Conservation (phyloP, 208 protist genomes). For the Wallacemonas sp. region DNA sequence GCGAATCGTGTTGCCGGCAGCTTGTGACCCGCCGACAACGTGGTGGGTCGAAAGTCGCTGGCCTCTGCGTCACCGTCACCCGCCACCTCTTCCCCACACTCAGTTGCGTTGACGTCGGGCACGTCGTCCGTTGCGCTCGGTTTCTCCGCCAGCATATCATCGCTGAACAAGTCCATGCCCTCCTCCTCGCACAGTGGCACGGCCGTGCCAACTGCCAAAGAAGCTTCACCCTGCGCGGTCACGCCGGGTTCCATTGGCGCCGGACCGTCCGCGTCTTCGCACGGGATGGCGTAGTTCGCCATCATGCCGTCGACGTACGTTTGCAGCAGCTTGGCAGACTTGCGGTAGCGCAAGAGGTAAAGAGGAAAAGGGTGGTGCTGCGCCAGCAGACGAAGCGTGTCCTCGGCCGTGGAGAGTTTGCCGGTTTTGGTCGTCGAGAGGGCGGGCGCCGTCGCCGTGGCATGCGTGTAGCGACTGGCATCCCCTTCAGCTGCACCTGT, state of each 20-base stretch:
- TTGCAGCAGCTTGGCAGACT: slow-evolving; percentile 82
- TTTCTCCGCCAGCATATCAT: slow-evolving; percentile 11
- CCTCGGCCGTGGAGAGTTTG: slow-evolving; percentile 89
- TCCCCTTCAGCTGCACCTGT: not conserved
- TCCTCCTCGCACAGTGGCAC: not conserved
- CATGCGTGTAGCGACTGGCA: too few species aligned
- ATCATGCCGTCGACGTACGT: slow-evolving; percentile 90
- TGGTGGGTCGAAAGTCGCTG: too few species aligned
- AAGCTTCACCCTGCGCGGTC: not conserved
- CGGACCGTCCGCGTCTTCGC: not conserved
- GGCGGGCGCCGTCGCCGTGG: slow-evolving; percentile 1
- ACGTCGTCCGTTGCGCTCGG: too few species aligned
- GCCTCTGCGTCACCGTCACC: too few species aligned
- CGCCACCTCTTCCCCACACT: too few species aligned
- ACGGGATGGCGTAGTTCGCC: slow-evolving; percentile 53
- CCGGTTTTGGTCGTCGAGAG: slow-evolving; percentile 76
- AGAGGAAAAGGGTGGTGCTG: slow-evolving; percentile 75
- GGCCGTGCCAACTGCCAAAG: not conserved
- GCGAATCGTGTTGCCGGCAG: slow-evolving; percentile 25
- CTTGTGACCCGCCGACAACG: too few species aligned
- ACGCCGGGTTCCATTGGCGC: not conserved
- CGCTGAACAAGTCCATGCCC: not conserved
- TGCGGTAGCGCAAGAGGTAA: slow-evolving; percentile 74
- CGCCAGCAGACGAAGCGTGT: slow-evolving; percentile 67
- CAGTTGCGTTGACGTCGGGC: too few species aligned